phyloP scores from a whole-genome alignment of 768 basidiomycete genomes.

The Phallus indusiatus region DNA sequence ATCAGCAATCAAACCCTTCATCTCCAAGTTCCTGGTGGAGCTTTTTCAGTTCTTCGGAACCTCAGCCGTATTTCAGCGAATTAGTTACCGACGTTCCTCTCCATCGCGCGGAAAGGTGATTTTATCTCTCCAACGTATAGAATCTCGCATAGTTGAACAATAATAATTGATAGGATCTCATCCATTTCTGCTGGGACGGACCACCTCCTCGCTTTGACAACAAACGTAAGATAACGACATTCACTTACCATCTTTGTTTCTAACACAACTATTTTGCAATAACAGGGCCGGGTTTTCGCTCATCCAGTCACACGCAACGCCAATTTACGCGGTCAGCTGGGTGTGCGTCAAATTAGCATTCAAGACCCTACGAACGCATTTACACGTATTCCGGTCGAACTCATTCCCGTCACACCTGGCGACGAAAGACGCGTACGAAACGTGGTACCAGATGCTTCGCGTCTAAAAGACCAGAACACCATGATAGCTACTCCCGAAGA shows the following conservation, averaged over 20 bases:
- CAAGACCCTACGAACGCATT: constrained; percentile 11
- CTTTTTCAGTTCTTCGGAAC: constrained; percentile 19
- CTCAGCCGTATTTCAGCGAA: constrained; percentile 28
- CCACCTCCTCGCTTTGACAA: constrained; percentile 34
- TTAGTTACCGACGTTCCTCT: constrained; percentile 49
- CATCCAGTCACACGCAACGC: constrained; percentile 67
- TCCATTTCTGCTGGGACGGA: constrained; percentile 66
- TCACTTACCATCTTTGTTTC: background rate
- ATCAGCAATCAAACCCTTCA: constrained; percentile 35
- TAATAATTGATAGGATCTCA: constrained; percentile 40
- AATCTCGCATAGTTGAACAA: background rate
- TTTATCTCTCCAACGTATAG: background rate
- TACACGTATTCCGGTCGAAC: constrained; percentile 36
- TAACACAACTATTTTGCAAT: constrained; percentile 15
- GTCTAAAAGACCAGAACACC: constrained; percentile 5
- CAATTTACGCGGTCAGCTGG: constrained; percentile 79
- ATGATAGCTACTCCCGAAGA: constrained; percentile 15
- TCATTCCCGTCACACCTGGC: constrained; percentile 44
- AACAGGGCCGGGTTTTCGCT: constrained; percentile 64
- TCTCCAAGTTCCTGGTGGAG: constrained; percentile 15
- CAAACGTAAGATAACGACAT: background rate
- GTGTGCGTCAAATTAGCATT: constrained; percentile 56
- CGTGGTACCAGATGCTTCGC: background rate
- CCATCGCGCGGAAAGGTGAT: constrained; percentile 57
- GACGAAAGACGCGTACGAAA: background rate